Evolutionary conservation across 805 yeast species (phyloP).

Genomic region (Spencermartinsiella europaea): DNA sequence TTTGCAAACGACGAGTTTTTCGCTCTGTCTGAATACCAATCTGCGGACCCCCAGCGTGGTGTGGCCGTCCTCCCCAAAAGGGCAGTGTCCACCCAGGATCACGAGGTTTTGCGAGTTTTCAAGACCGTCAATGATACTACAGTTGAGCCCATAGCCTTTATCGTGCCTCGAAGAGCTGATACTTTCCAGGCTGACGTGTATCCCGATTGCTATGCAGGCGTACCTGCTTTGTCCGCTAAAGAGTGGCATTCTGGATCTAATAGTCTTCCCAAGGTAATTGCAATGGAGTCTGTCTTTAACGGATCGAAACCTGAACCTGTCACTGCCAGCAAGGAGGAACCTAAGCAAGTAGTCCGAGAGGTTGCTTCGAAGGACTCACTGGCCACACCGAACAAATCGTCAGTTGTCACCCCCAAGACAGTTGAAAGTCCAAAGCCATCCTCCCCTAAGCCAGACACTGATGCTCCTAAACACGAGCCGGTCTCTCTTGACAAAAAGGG

Average conservation of each 20-base stretch:
- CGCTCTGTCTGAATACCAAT: conserved; percentile 82
- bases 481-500: conserved; percentile 15
- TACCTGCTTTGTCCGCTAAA: conserved; percentile 70
- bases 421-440: background rate
- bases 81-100: conserved; percentile 69
- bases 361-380: background rate
- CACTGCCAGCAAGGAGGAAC: conserved; percentile 17
- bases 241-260: conserved; percentile 79
- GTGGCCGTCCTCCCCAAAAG: conserved; percentile 85
- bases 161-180: conserved; percentile 92
- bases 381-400: background rate
- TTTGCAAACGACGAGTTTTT: conserved; percentile 76
- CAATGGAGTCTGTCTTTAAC: conserved; percentile 74
- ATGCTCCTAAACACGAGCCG: background rate
- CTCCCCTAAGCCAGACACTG: no score
- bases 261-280: conserved; percentile 71
- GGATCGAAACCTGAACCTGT: conserved; percentile 49
- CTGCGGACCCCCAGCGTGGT: conserved; percentile 94
- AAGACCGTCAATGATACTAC: conserved; percentile 82
- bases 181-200: conserved; percentile 88
- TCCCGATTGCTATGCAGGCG: conserved; percentile 80
- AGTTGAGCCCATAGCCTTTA: conserved; percentile 87
- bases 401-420: background rate
- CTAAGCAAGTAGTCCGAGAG: background rate
- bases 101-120: conserved; percentile 76